Base-by-base conservation (phyloP, 2,329 filamentous ascomycete genomes). In the Fusarium duplospermum region DNA sequence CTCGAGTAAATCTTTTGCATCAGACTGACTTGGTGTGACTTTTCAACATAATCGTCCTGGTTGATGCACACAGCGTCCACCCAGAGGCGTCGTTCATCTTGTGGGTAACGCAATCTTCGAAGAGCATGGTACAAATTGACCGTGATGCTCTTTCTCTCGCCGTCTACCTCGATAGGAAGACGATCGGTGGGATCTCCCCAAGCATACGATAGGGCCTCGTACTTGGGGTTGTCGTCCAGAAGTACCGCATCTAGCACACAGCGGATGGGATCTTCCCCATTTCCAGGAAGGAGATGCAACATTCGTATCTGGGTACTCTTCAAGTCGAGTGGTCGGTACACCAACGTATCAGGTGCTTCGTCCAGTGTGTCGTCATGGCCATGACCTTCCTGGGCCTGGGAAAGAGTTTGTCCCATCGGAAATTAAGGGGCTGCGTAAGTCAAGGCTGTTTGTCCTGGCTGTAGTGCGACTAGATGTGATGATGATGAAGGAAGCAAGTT, bases 1-100 rank as follows among this genome's bases (percentile, higher is more conserved):
- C 24, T 5, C 4, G 61, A 52, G 35, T 71, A 73, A 4, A 73
- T 69, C 2, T 56, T 40, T 13, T 9, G 22, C 65, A 66, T 69
- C 0, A 69, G 20, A 18, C 20, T 38, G 24, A 58, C 54, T 16
- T 71, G 45, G 2, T 66, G 59, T 1, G 62, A 63, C n/a, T 45
- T 63, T 24, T 72, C 70, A 2, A 16, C 6, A 4, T 57, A 14
- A n/a, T 66, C 33, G 13, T 22, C 10, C 10, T 73, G 63, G 22
- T 72, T 63, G 22, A 70, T 65, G 35, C 60, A 62, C 16, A 72
- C 27, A 6, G 29, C 40, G 31, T 70, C 36, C 9, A 29, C 31
- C 35, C 42, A 60, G 27, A 69, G 14, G 2, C 16, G 3, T 11
- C 29, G n/a, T 9, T 38, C 20, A 4, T 18, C 4, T 10, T 6